Evolutionary conservation across 768 basidiomycete genomes (phyloP), one percentile per base, ranked within the genome.

Genomic region (Stropharia rugosoannulata): DNA sequence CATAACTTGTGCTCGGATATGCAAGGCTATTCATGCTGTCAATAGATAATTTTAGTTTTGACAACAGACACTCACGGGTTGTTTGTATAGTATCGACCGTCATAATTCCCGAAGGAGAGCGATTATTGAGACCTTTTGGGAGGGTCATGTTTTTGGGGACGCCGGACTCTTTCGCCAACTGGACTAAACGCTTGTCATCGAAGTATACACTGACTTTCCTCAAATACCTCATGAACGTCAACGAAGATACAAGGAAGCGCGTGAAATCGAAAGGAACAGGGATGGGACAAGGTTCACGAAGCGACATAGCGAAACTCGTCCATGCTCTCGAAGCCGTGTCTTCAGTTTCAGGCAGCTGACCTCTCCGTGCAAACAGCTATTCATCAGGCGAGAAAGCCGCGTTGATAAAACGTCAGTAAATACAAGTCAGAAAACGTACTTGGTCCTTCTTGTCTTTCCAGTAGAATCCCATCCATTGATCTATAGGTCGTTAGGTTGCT

Each of bases 391-490:
- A 59, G 29, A 52, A 62, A 48, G 46, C 19, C 48, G 32, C n/a
- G 11, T 29, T 16, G 45, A 39, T 11, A 5, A 49, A n/a, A 48
- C n/a, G 6, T 27, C 12, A n/a, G 15, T 22, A 22, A 27, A 22
- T 27, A 25, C 32, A 7, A 38, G 6, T 10, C 29, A 18, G 22
- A 37, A 16, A 6, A 53, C 68, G 36, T 59, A 87, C 87, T 75
- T 95, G 93, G 65, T 95, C 93, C 64, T 90, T 92, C 63, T 89
- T 89, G 64, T 90, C 91, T 67, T 93, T 95, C 93, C 93, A 98
- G 68, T 95, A 91, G 68, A 97, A 98, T 0, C 86, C 89, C 94
- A 96, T 96, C 85, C 93, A 94, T 65, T 90, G 83, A 32, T 85
- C 93, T 81, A 66, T 58, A 47, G 69, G 60, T 22, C 39, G 57